phyloP scores from a whole-genome alignment of 768 basidiomycete species.

The Rhizopogon rudus region DNA sequence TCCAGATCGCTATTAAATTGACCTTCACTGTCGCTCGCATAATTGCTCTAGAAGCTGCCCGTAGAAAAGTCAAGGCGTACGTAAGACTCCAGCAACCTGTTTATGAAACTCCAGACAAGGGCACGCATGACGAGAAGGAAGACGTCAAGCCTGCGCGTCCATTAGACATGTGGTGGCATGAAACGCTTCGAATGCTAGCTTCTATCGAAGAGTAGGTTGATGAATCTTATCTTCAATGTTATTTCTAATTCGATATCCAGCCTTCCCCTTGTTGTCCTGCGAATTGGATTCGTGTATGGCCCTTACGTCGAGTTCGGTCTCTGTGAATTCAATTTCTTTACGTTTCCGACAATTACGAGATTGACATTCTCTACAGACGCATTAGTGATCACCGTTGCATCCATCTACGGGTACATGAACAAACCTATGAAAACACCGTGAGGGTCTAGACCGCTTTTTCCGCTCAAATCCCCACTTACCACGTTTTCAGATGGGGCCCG shows the following conservation, averaged over 20 bases:
- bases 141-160: slow-evolving; percentile 66
- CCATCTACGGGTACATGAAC: slow-evolving; percentile 78
- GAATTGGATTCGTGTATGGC: slow-evolving; percentile 74
- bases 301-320: slow-evolving; percentile 73
- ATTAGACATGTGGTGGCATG: slow-evolving; percentile 86
- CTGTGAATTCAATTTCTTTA: slow-evolving; percentile 31
- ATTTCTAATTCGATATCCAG: slow-evolving; percentile 32
- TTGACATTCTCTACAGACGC: slow-evolving; percentile 42
- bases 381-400: slow-evolving; percentile 66
- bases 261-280: slow-evolving; percentile 74
- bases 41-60: slow-evolving; percentile 75
- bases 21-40: slow-evolving; percentile 66
- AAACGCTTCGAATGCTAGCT: slow-evolving; percentile 69
- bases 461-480: slow-evolving; percentile 6
- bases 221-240: not conserved
- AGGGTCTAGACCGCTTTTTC: slow-evolving; percentile 18
- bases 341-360: slow-evolving; percentile 10
- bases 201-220: slow-evolving; percentile 62
- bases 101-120: slow-evolving; percentile 71
- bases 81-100: slow-evolving; percentile 74
- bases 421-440: slow-evolving; percentile 85
- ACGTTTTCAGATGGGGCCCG: slow-evolving; percentile 61
- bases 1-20: slow-evolving; percentile 71
- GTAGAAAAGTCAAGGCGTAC: slow-evolving; percentile 73
- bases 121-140: slow-evolving; percentile 63